Evolutionary conservation across 495 filamentous ascomycete genomes (phyloP), one percentile per base, ranked within the genome.

Genomic region (Monascus purpureus): DNA sequence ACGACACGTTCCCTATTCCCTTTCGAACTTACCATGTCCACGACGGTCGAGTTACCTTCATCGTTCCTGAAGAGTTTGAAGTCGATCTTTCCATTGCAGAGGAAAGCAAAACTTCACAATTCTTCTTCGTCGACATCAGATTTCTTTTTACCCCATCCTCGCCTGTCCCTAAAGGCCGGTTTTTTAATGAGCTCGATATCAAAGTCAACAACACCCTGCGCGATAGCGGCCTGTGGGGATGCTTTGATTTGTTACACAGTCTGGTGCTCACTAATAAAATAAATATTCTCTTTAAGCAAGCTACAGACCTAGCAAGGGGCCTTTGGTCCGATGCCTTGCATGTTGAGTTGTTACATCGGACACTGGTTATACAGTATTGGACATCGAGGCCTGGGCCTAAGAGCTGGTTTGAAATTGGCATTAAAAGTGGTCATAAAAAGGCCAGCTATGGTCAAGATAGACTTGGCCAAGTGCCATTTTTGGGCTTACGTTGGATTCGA

Each of bases 361-460:
- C 75, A 11, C 57, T 96, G 35, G 70, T 85, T 9, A 65, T 97
- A 31, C 86, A 95, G 39, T 97, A 97, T 50, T 97, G 90, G 90
- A 52, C 68, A 12, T 63, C 72, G 24, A 70, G 71, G 34, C 57
- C 70, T 17, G 72, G 70, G 8, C 55, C 64, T 3, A 92, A 85
- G 59, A 90, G 73, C 51, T 96, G 90, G 86, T 63, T 96, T 28
- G 78, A 93, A 25, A 65, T 95, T n/a, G 84, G 83, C 2, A 62
- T 90, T 17, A 61, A 70, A 37, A 80, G 81, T 43, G 73, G 75
- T 25, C 72, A 52, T 42, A 38, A 56, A 39, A 26, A 36, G 39
- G n/a, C n/a, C n/a, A 22, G 38, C 34, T 27, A 75, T 53, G 31
- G 50, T 46, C 28, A 20, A 13, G 31, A 26, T 16, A 22, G 33